Conservation (phyloP, 2,329 filamentous ascomycete genomes). For the Diaporthe citriasiana region DNA sequence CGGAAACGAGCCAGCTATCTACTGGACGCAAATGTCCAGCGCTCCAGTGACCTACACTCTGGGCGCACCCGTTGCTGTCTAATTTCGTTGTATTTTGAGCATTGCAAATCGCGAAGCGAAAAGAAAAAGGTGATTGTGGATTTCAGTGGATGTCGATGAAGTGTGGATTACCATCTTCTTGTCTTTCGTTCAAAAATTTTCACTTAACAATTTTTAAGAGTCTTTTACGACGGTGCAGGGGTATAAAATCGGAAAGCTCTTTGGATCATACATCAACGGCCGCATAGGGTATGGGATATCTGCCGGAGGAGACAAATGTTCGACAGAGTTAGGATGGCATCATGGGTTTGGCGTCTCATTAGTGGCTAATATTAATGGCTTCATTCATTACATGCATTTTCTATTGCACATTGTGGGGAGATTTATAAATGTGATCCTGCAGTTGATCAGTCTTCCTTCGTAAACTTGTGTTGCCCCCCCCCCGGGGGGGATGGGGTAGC, state of each 20-base stretch:
- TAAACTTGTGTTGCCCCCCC: no score
- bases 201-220: neutral
- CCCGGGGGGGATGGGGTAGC: no score
- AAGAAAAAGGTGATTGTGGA: neutral
- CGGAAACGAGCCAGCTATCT: slow-evolving; percentile 66
- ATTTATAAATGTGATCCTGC: no score
- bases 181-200: slow-evolving; percentile 24
- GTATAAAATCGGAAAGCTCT: neutral
- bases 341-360: slow-evolving; percentile 15
- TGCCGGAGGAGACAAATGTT: neutral
- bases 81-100: neutral
- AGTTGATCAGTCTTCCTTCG: no score
- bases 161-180: slow-evolving; percentile 4
- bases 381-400: neutral
- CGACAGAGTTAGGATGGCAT: neutral
- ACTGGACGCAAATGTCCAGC: slow-evolving; percentile 63
- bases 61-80: slow-evolving; percentile 33
- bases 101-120: neutral
- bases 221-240: neutral
- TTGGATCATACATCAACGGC: neutral
- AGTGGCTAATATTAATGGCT: slow-evolving; percentile 30
- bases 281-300: neutral
- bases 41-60: slow-evolving; percentile 58
- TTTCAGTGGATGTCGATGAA: neutral
- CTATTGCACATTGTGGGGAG: neutral